A percentile compares a stretch with the other conserved stretches of the same genome.
Conservation (phyloP, 108 stramenopile genomes). For the Seminavis robusta region DNA sequence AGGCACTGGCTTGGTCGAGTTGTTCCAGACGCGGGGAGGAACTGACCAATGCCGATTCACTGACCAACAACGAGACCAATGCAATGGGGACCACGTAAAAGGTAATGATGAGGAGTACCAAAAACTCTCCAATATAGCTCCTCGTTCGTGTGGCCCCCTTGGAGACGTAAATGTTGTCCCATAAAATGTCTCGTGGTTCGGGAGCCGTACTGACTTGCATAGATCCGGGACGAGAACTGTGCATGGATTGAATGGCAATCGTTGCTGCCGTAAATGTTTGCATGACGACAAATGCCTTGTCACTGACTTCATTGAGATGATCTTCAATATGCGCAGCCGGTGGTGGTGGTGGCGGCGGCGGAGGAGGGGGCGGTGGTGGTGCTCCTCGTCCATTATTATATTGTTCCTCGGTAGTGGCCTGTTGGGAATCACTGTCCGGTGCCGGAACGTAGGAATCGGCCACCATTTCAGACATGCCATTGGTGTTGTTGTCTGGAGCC, state of each 20-base stretch:
- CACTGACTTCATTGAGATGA: slow-evolving; percentile 86
- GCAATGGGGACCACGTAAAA: slow-evolving; percentile 86
- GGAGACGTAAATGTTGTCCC: slow-evolving; percentile 85
- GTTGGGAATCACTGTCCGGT: no score
- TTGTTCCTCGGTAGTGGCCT: no score
- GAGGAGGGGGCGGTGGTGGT: no score
- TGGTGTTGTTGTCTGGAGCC: no score
- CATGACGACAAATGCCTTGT: slow-evolving; percentile 92
- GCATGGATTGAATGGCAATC: slow-evolving; percentile 91
- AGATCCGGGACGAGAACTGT: slow-evolving; percentile 78
- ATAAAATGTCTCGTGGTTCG: slow-evolving; percentile 82
- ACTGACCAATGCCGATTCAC: slow-evolving; percentile 74
- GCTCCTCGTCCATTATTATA: no score
- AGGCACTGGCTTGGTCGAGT: slow-evolving; percentile 68
- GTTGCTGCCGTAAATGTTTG: slow-evolving; percentile 88
- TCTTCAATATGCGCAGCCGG: slow-evolving; percentile 65
- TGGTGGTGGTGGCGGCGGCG: no score
- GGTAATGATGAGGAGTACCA: slow-evolving; percentile 72
- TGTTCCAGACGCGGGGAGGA: slow-evolving; percentile 75
- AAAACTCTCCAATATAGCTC: slow-evolving; percentile 67
- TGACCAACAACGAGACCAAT: slow-evolving; percentile 80
- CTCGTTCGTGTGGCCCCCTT: slow-evolving; percentile 76
- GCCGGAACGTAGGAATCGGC: no score
- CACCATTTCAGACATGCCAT: no score
- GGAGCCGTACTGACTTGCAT: slow-evolving; percentile 86